Evolutionary conservation across 129 eudicot genomes (phyloP).

Genomic region (Chrysanthemum lavandulifolium): DNA sequence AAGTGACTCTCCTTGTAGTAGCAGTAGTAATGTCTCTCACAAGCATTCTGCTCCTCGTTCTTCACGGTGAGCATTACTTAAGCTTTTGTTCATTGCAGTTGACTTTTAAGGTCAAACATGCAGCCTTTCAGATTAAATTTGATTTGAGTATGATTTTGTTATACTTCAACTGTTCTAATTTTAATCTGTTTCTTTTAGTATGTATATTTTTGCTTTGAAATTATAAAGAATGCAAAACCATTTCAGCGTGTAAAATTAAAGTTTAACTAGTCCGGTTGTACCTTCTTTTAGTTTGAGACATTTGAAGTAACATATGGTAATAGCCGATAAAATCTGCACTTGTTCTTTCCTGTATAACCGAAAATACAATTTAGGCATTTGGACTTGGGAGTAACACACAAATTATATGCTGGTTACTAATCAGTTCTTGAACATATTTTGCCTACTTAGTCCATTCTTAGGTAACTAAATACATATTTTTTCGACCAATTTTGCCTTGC

Average conservation of each 20-base stretch:
- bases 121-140: neutral
- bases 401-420: neutral
- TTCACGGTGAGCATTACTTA: conserved; percentile 50
- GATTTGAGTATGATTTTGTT: too few relatives aligned
- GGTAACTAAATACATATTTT: neutral
- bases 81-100: neutral
- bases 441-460: neutral
- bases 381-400: neutral
- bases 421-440: neutral
- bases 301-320: neutral
- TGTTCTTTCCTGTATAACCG: neutral
- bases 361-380: neutral
- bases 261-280: too few relatives aligned
- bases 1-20: conserved; percentile 70
- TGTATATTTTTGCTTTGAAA: too few relatives aligned
- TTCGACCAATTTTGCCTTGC: conserved; percentile 8
- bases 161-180: too few relatives aligned
- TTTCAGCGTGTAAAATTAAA: too few relatives aligned
- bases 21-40: conserved; percentile 46
- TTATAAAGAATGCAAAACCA: too few relatives aligned
- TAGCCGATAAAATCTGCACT: too few relatives aligned
- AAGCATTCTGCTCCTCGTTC: conserved; percentile 47
- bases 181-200: too few relatives aligned
- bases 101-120: neutral
- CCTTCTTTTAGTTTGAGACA: neutral